Base-by-base conservation (phyloP, 2,329 filamentous ascomycete genomes). In the Myriangium duriaei region DNA sequence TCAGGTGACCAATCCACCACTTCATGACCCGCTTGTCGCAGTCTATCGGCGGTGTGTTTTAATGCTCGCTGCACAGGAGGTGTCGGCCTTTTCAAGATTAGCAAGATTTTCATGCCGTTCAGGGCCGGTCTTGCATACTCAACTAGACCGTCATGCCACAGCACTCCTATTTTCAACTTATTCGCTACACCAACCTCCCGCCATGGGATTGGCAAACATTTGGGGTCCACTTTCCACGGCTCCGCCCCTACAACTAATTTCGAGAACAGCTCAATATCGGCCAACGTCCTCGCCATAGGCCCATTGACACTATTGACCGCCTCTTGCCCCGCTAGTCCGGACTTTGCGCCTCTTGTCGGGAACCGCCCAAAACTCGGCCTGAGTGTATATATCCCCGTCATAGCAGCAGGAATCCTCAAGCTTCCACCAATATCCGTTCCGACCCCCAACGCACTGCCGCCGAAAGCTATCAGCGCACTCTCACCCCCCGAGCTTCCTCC, bases 401-500 rank as follows among this genome's bases (percentile, higher is more conserved):
- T 74, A 1, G 71, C 71, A 14, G 72, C 72, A 11, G 65, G 65
- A 17, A 68, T 69, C 11, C 73, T 65, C 1, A 77, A 51, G 9
- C 67, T 72, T 11, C 73, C 73, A 1, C 65, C 64, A 38, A 81
- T 79, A 44, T 81, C 76, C 0, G 75, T 75, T 1, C 75, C 76
- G 0, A 79, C 62, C 7, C 79, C 79, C 1, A 79, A 44, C 1
- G 68, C 64, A 42, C 69, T 74, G 11, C 77, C 79, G 7, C 58
- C 56, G 41, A 81, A 67, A 0, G 62, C 60, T 24, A 82, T 65
- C 2, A 82, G 62, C 0, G 77, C 76, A 4, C 69, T 69, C 51
- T 82, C 79, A 31, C 79, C 79, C 2, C 79, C 79, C 0, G 74
- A 78, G 26, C 70, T 76, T 7, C 79, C 79, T 9, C 79, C 79